Evolutionary conservation across 805 yeast species (phyloP).

Genomic region (Ascoidea tarda): DNA sequence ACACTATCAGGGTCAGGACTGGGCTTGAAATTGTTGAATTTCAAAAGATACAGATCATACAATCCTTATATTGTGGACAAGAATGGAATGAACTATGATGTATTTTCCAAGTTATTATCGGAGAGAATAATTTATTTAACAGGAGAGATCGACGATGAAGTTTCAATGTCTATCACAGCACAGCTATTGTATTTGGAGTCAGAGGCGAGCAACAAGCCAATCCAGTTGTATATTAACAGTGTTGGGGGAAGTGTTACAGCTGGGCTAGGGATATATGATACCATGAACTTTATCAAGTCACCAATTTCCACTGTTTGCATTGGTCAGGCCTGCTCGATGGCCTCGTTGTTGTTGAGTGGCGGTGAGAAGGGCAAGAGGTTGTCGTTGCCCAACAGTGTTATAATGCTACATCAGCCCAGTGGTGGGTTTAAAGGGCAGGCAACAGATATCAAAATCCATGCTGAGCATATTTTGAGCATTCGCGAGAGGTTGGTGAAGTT

Average conservation of each 20-base stretch:
- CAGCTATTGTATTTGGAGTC: slow-evolving; percentile 14
- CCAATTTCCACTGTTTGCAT: slow-evolving; percentile 21
- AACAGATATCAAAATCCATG: slow-evolving; percentile 21
- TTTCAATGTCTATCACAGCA: slow-evolving; percentile 15
- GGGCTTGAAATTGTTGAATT: too few relatives aligned
- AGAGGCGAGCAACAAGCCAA: slow-evolving; percentile 12
- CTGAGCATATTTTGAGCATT: slow-evolving; percentile 18
- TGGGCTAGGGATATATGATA: slow-evolving; percentile 21
- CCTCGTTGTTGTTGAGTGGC: slow-evolving; percentile 16
- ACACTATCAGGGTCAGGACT: too few relatives aligned
- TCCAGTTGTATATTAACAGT: slow-evolving; percentile 17
- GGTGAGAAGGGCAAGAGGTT: slow-evolving; percentile 18
- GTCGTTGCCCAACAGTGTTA: slow-evolving; percentile 18
- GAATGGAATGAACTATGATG: slow-evolving; percentile 4
- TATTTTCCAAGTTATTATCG: slow-evolving; percentile 12
- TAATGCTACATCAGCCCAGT: slow-evolving; percentile 22
- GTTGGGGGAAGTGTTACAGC: slow-evolving; percentile 21
- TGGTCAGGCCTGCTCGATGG: slow-evolving; percentile 23
- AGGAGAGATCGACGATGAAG: slow-evolving; percentile 15
- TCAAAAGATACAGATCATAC: not conserved
- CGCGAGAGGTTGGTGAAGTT: slow-evolving; percentile 16
- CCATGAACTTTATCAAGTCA: slow-evolving; percentile 19
- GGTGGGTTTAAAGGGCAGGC: slow-evolving; percentile 19
- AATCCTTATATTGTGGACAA: not conserved
- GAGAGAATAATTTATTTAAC: slow-evolving; percentile 17